A percentile compares a stretch with the other conserved stretches of the same genome.
Conservation (phyloP, 768 basidiomycete species). For the Cystofilobasidium bisporidii region DNA sequence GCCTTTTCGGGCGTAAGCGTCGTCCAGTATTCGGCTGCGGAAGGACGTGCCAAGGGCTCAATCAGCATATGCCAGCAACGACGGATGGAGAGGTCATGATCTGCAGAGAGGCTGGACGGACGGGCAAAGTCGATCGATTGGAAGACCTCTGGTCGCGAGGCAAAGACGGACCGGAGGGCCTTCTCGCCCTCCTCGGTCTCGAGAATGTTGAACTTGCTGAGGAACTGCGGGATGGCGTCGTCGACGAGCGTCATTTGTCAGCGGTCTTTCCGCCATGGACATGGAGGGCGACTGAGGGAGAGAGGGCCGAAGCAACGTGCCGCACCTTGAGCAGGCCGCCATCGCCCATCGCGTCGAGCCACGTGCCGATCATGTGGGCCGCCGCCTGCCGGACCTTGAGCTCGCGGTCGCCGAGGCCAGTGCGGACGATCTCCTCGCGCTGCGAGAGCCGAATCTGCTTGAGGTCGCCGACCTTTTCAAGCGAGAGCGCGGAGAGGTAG, state of each 20-base stretch:
- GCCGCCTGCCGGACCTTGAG: constrained; percentile 61
- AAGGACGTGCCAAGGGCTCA: not conserved
- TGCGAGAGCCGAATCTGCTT: constrained; percentile 58
- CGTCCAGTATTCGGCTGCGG: constrained; percentile 61
- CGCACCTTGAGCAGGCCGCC: constrained; percentile 44
- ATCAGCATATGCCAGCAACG: too few relatives aligned
- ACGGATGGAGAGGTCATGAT: too few relatives aligned
- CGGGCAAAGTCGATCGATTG: constrained; percentile 37
- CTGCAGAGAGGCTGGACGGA: not conserved
- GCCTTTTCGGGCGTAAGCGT: constrained; percentile 61
- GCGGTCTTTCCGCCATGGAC: not conserved
- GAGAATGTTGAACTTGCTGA: constrained; percentile 37
- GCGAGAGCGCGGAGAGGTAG: constrained; percentile 56
- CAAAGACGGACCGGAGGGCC: constrained; percentile 64
- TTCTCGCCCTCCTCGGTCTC: constrained; percentile 53
- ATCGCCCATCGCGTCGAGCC: constrained; percentile 50
- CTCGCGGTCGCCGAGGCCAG: constrained; percentile 82
- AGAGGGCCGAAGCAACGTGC: not conserved
- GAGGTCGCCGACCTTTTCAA: constrained; percentile 52
- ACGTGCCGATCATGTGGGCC: constrained; percentile 57
- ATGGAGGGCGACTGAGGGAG: not conserved
- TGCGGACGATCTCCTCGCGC: constrained; percentile 63
- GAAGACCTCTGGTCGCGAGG: constrained; percentile 55
- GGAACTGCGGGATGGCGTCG: too few relatives aligned
- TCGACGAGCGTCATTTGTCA: too few relatives aligned